phyloP scores from a whole-genome alignment of 2,329 filamentous ascomycete genomes.

The Sarocladiaceae sp. region DNA sequence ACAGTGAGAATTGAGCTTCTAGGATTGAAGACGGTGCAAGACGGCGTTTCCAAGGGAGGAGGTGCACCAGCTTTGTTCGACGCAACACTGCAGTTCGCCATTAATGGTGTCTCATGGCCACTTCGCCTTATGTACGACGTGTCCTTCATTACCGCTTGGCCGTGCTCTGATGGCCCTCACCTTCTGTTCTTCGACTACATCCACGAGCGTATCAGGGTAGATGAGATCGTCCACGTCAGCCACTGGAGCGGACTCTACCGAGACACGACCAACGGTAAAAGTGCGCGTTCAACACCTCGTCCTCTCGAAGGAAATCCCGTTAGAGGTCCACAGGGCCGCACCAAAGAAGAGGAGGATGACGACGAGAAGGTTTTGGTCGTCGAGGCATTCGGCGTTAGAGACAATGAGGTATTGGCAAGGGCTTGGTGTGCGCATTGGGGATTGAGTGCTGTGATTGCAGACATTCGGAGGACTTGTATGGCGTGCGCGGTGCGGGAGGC shows the following conservation, averaged over 20 bases:
- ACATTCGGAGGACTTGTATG: constrained; percentile 66
- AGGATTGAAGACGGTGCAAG: constrained; percentile 41
- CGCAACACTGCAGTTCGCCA: constrained; percentile 59
- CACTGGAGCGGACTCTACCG: constrained; percentile 56
- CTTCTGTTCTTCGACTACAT: constrained; percentile 70
- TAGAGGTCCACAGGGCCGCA: not conserved
- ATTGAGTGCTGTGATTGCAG: constrained; percentile 65
- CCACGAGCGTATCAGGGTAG: constrained; percentile 54
- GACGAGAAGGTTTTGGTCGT: constrained; percentile 66
- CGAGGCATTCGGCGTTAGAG: constrained; percentile 67
- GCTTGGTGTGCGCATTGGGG: constrained; percentile 78
- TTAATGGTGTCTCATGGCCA: constrained; percentile 60
- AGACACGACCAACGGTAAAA: constrained; percentile 14
- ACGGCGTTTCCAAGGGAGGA: constrained; percentile 12
- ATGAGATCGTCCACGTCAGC: constrained; percentile 60
- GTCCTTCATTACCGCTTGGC: constrained; percentile 61
- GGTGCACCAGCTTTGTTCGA: constrained; percentile 48
- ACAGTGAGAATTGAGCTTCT: constrained; percentile 67
- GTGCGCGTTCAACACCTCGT: constrained; percentile 42
- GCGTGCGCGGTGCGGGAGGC: constrained; percentile 72
- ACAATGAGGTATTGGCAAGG: constrained; percentile 72
- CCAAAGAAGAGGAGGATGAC: constrained; percentile 39
- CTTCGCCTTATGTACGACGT: constrained; percentile 60
- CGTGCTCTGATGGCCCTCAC: constrained; percentile 60
- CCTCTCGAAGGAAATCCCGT: not conserved